phyloP scores from a whole-genome alignment of 2,329 filamentous ascomycete genomes.

The Claviceps sp. region DNA sequence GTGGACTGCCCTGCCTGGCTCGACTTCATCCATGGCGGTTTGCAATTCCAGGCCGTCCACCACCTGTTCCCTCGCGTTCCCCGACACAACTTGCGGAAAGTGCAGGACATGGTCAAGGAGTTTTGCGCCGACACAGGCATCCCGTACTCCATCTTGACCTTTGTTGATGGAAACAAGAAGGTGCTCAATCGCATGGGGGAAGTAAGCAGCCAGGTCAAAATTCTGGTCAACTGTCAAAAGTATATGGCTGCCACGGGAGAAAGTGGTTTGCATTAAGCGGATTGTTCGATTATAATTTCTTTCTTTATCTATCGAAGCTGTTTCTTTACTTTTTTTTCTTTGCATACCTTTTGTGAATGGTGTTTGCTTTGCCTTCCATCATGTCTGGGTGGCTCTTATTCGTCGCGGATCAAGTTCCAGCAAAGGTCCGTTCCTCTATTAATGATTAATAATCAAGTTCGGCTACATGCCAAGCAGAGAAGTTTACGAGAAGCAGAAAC shows the following conservation, averaged over 20 bases:
- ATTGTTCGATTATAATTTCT: neutral
- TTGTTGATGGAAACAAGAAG: conserved; percentile 48
- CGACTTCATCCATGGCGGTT: conserved; percentile 57
- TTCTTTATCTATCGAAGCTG: neutral
- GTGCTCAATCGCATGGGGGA: conserved; percentile 36
- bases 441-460: too few species aligned
- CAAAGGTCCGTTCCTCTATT: too few species aligned
- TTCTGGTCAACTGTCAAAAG: conserved; percentile 43
- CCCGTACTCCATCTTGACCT: conserved; percentile 47
- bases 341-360: neutral
- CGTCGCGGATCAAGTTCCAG: too few species aligned
- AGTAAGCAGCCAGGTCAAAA: conserved; percentile 45
- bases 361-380: neutral
- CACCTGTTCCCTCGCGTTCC: conserved; percentile 57
- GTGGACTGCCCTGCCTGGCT: conserved; percentile 60
- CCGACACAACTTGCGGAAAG: conserved; percentile 50
- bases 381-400: neutral
- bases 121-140: conserved; percentile 53
- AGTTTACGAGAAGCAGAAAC: too few species aligned
- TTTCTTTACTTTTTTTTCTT: neutral
- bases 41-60: conserved; percentile 62
- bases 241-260: conserved; percentile 35
- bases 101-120: conserved; percentile 45
- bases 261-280: conserved; percentile 20
- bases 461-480: too few species aligned